Conservation (phyloP, 1,139 yeast species). For the Taphrina deformans region DNA sequence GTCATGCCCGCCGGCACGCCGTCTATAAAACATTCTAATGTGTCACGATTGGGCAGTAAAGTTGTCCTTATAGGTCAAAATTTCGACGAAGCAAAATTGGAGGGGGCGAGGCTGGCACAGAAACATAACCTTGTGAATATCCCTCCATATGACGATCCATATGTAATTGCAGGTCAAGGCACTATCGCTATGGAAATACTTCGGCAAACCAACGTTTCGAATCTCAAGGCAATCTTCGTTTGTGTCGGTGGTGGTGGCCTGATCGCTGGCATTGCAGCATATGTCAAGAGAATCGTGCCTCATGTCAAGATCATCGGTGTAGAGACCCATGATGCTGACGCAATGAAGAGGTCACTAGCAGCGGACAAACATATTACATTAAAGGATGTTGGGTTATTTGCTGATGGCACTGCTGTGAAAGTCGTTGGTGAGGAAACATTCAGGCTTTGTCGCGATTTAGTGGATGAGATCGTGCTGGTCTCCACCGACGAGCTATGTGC, state of each 20-base stretch:
- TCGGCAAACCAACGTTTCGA: slow-evolving; percentile 77
- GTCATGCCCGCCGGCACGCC: slow-evolving; percentile 99
- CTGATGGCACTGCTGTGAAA: slow-evolving; percentile 99
- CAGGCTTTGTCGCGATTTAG: slow-evolving; percentile 70
- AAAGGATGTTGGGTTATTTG: slow-evolving; percentile 85
- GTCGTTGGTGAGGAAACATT: slow-evolving; percentile 88
- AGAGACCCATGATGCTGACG: slow-evolving; percentile 93
- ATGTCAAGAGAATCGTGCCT: slow-evolving; percentile 93
- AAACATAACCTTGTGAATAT: slow-evolving; percentile 78
- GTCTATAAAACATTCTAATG: slow-evolving; percentile 86
- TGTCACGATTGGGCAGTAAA: slow-evolving; percentile 86
- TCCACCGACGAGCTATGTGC: slow-evolving; percentile 96
- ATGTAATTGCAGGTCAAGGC: slow-evolving; percentile 99
- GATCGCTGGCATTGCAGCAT: slow-evolving; percentile 85
- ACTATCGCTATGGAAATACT: slow-evolving; percentile 91
- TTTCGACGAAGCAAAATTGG: slow-evolving; percentile 87
- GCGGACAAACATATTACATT: slow-evolving; percentile 58
- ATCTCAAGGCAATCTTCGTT: slow-evolving; percentile 81
- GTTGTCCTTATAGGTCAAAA: slow-evolving; percentile 92
- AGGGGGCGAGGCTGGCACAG: slow-evolving; percentile 69
- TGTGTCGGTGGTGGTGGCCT: slow-evolving; percentile 98
- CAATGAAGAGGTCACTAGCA: slow-evolving; percentile 72
- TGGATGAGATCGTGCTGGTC: slow-evolving; percentile 85
- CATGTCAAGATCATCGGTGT: slow-evolving; percentile 94
- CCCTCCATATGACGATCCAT: slow-evolving; percentile 97